Conservation (phyloP, 192 early-diverging fungal species). For the Linnemannia zychae region DNA sequence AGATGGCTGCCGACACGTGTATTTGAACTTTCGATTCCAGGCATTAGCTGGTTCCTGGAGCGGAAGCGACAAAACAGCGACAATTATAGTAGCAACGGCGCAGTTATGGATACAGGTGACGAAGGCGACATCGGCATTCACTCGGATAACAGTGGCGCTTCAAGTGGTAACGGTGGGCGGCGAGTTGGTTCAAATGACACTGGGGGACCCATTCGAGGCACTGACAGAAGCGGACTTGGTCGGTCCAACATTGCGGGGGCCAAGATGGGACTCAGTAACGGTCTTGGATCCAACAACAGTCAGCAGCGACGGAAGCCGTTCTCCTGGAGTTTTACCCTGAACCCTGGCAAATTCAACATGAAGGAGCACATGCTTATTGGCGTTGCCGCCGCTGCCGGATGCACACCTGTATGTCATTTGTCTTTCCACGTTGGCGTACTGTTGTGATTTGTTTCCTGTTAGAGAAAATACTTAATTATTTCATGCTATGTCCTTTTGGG, state of each 20-base stretch:
- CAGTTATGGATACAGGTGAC: not conserved
- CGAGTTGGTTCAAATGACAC: not conserved
- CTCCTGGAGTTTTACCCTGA: slow-evolving; percentile 41
- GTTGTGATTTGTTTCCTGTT: not conserved
- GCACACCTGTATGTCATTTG: slow-evolving; percentile 52
- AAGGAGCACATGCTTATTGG: slow-evolving; percentile 79
- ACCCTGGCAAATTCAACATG: slow-evolving; percentile 67
- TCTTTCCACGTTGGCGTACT: no score
- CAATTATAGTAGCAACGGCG: not conserved
- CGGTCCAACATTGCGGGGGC: slow-evolving; percentile 10
- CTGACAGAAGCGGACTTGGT: slow-evolving; percentile 13
- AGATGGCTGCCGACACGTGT: slow-evolving; percentile 25
- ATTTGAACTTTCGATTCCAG: slow-evolving; percentile 39
- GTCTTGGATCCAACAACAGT: not conserved
- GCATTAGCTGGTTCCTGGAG: not conserved
- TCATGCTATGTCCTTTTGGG: not conserved
- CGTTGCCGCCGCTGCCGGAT: slow-evolving; percentile 67
- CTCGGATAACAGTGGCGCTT: slow-evolving; percentile 16
- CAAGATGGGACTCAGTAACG: not conserved
- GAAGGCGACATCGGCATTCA: slow-evolving; percentile 7
- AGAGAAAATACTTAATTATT: not conserved
- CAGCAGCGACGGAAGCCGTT: not conserved
- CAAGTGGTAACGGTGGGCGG: slow-evolving; percentile 16
- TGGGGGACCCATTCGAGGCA: slow-evolving; percentile 16
- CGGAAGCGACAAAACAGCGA: not conserved